Percentiles rank a stretch among this genome's conserved stretches.
These are phyloP conservation scores for Aspergillus jensenii DNA, from an alignment of 2,329 filamentous ascomycete species.

Conservation along the genomic window DNA sequence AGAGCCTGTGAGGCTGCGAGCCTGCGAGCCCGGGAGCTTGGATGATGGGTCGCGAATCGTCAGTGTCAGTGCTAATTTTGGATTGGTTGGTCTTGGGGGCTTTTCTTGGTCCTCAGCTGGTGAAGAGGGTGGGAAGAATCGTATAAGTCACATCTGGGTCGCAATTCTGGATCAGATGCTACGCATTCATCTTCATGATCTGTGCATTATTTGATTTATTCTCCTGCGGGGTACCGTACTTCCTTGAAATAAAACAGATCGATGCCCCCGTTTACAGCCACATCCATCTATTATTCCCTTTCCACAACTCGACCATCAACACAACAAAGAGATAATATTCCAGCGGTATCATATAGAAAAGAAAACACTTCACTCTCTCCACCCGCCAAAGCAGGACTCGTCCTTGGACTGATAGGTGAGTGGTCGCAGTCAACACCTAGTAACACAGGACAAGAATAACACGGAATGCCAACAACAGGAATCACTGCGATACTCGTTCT, in stretches of 20 bases:
- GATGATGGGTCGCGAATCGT: background rate
- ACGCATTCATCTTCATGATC: no score
- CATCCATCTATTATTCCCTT: background rate
- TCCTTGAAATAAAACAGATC: background rate
- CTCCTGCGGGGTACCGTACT: no score
- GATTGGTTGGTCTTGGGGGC: background rate
- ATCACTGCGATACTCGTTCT: background rate
- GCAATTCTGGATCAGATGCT: background rate
- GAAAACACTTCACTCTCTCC: background rate
- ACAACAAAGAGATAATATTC: background rate
- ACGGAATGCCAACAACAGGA: background rate
- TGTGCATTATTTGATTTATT: no score
- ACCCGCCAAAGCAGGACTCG: background rate
- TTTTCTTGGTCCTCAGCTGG: background rate
- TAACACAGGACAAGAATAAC: background rate
- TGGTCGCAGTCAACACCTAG: background rate
- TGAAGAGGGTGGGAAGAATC: background rate
- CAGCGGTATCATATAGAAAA: background rate
- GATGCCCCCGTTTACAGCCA: background rate
- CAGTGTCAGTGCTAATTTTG: background rate
- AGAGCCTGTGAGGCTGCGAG: background rate
- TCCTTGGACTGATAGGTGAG: background rate
- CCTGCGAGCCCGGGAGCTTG: background rate
- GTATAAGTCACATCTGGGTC: conserved; percentile 6
- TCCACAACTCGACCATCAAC: background rate